phyloP scores from a whole-genome alignment of 139 green algal genomes.

The Spirogloea muscicola region DNA sequence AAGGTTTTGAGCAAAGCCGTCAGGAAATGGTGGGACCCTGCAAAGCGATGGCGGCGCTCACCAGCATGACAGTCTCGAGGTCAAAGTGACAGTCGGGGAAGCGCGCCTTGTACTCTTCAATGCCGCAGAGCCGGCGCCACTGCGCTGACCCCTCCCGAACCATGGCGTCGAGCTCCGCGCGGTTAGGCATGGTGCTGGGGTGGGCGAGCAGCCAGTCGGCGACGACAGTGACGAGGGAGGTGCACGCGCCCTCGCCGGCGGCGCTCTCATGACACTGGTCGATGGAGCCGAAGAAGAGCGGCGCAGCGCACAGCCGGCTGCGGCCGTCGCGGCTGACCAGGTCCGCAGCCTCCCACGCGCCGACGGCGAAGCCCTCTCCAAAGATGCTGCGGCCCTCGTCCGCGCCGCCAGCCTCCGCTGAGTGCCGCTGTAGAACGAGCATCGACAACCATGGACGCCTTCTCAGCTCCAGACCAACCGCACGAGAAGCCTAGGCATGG shows the following conservation, averaged over 20 bases:
- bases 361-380: conserved; percentile 21
- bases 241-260: conserved; percentile 37
- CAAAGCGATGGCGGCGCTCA: no score
- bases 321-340: conserved; percentile 23
- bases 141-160: conserved; percentile 35
- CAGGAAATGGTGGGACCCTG: no score
- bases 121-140: conserved; percentile 26
- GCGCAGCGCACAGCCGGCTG: background rate
- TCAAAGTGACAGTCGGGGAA: conserved; percentile 46
- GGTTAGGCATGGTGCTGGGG: conserved; percentile 20
- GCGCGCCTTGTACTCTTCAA: conserved; percentile 24
- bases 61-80: conserved; percentile 41
- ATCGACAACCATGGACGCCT: no score
- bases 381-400: conserved; percentile 24
- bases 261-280: conserved; percentile 38
- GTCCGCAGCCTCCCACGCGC: conserved; percentile 8
- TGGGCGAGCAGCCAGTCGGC: conserved; percentile 33
- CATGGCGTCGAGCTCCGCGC: conserved; percentile 22
- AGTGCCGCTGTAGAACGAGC: no score
- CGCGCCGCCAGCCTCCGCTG: no score
- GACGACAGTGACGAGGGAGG: conserved; percentile 31
- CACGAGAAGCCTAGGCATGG: no score
- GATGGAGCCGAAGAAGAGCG: conserved; percentile 31
- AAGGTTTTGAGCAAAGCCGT: no score
- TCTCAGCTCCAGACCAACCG: no score